Base-by-base conservation (phyloP, 441 rosid genomes). In the Francoa sonchifolia region DNA sequence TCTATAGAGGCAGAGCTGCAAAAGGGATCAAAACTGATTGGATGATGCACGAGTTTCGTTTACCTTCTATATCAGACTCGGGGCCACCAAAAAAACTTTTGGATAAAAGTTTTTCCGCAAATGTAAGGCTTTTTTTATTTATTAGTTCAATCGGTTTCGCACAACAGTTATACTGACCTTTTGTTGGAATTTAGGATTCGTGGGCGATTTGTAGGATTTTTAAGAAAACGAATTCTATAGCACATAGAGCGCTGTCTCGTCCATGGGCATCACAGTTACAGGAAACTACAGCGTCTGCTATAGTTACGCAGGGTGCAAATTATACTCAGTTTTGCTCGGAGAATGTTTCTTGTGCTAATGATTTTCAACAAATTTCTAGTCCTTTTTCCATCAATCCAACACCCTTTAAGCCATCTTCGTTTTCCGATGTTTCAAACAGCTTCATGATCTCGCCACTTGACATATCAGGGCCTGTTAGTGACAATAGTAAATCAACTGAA, bases 131-230 rank as follows among this genome's bases (percentile, higher is more conserved):
- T 29, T 38, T 48, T n/a, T 10, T 3, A 5, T 12, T 3, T 19
- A n/a, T n/a, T n/a, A n/a, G n/a, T n/a, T n/a, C n/a, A n/a, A n/a
- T n/a, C n/a, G n/a, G n/a, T 22, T 16, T 1, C 35, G 42, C 5
- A 50, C 17, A 36, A 41, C 13, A 11, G 1, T 16, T 5, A 5
- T 9, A 39, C 4, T 7, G 17, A n/a, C 46, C 1, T 16, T 46
- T 36, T 41, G 44, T 12, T 22, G 14, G 2, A 4, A 13, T 11
- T 37, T 74, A 89, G 96, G 98, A 85, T 42, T 77, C 92, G 1
- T 85, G 98, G 98, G 98, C 98, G 34, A 85, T 89, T 25, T 85
- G 98, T 17, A 77, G 92, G 76, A 89, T 89, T 67, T 85, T 89
- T 73, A 89, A 77, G 77, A 89, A 85, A 63, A 73, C 82, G 9